Percentiles rank a stretch among this genome's conserved stretches.
phyloP scores from a whole-genome alignment of 192 early-diverging fungal genomes.

The Entomortierella chlamydospora region DNA sequence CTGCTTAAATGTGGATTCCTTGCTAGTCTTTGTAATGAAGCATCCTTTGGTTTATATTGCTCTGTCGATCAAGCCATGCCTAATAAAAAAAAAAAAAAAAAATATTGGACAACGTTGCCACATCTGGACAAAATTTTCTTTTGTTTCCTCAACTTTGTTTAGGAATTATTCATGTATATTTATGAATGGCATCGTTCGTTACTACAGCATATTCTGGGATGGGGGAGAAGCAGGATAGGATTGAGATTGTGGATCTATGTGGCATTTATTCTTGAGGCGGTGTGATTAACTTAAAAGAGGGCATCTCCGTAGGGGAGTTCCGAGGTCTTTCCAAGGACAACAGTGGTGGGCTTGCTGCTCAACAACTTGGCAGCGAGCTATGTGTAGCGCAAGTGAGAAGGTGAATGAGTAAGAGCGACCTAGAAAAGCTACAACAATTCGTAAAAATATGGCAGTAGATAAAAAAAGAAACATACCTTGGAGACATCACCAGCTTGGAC shows the following conservation, averaged over 20 bases:
- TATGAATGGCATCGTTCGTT: not conserved
- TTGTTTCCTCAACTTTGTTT: no score
- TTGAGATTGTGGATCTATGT: conserved; percentile 18
- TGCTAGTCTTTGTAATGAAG: conserved; percentile 27
- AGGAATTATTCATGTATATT: no score
- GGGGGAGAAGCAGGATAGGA: not conserved
- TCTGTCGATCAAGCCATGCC: conserved; percentile 2
- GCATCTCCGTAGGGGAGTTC: conserved; percentile 84
- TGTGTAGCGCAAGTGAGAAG: conserved; percentile 15
- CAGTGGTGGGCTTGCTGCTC: conserved; percentile 78
- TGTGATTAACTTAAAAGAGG: conserved; percentile 57
- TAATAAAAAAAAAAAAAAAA: conserved; percentile 19
- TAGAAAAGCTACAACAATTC: not conserved
- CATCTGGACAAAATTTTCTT: not conserved
- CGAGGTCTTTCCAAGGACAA: conserved; percentile 78
- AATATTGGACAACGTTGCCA: not conserved
- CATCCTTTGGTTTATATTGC: conserved; percentile 9
- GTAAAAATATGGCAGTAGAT: no score
- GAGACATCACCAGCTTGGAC: conserved; percentile 42
- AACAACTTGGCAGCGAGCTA: conserved; percentile 73
- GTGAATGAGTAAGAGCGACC: not conserved
- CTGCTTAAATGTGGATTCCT: conserved; percentile 42
- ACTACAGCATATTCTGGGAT: not conserved
- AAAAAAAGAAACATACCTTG: conserved; percentile 53
- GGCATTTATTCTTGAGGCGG: conserved; percentile 20